Base-by-base conservation (phyloP, 1,284 basidiomycete genomes). In the Cryptococcus floricola region DNA sequence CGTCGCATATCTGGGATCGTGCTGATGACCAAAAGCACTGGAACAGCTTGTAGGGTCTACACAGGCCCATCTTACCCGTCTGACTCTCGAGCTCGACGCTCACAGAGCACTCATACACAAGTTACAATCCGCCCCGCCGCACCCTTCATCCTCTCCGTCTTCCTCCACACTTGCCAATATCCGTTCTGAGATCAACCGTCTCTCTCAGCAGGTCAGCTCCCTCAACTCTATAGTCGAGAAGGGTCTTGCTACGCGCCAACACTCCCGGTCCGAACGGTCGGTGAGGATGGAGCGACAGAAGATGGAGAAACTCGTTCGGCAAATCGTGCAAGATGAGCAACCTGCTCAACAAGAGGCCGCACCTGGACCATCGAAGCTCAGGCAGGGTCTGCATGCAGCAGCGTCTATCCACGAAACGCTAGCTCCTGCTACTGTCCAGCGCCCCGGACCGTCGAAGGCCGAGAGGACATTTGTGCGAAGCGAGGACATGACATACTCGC, bases 181-280 rank as follows among this genome's bases (percentile, higher is more conserved):
- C 42, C 77, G 81, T 34, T 51, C 50, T n/a, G 66, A 74, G 50
- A 66, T 74, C n/a, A 69, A 68, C 65, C 78, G 86, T 31, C 81
- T 93, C 6, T 85, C 83, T 0, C 84, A 84, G 2, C 89, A 93
- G 72, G 87, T 92, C 1, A 85, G 87, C 56, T 85, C 88, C 4
- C 79, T 93, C n/a, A 80, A 86, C 18, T 85, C 84, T 0, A 85
- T 91, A 0, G 88, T 92, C 1, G 88, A 91, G 67, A 85, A 89
- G 57, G 88, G 89, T 1, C 78, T 93, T 46, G 82, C 84, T 52
- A 87, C 89, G 63, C 77, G 88, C 25, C 78, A 85, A 19, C 56
- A 54, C 18, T 63, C 62, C 25, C 52, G 67, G 37, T 63, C 60
- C 2, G 62, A 66, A 54, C 25, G 50, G n/a, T 61, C 59, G n/a